Evolutionary conservation across 2,329 filamentous ascomycete species (phyloP).

Genomic region (Calonectria naviculata): DNA sequence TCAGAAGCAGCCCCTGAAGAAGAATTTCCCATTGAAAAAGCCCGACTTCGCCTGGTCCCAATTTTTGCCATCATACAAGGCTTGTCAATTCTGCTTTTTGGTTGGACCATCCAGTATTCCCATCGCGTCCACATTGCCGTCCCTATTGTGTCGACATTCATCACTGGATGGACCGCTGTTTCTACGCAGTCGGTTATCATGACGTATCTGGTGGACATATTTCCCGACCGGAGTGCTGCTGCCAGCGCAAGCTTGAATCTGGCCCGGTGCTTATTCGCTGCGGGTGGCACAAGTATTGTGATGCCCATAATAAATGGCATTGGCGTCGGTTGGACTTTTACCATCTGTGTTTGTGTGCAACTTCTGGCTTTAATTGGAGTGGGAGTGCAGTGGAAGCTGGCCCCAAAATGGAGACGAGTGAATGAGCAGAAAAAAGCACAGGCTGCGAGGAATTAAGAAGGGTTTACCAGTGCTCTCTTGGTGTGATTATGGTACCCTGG

Average conservation of each 20-base stretch:
- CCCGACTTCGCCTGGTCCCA: constrained; percentile 61
- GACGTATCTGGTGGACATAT: constrained; percentile 66
- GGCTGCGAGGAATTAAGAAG: not conserved
- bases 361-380: constrained; percentile 50
- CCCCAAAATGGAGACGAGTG: not conserved
- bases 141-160: constrained; percentile 61
- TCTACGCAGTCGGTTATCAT: constrained; percentile 60
- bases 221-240: constrained; percentile 59
- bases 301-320: constrained; percentile 60
- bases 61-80: constrained; percentile 57
- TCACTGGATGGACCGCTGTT: constrained; percentile 62
- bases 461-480: no score
- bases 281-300: constrained; percentile 60
- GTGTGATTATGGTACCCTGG: no score
- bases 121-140: constrained; percentile 57
- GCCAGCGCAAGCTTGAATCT: constrained; percentile 66
- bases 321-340: constrained; percentile 59
- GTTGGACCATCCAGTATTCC: constrained; percentile 61
- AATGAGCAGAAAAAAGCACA: not conserved
- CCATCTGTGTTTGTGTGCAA: constrained; percentile 56
- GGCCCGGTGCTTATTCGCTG: constrained; percentile 62
- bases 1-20: constrained; percentile 25
- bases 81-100: constrained; percentile 59
- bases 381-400: constrained; percentile 5
- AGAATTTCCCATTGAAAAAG: constrained; percentile 60